These are phyloP conservation scores for Cercospora berteroae DNA, from an alignment of 2,329 filamentous ascomycete species.

Conservation along the genomic window DNA sequence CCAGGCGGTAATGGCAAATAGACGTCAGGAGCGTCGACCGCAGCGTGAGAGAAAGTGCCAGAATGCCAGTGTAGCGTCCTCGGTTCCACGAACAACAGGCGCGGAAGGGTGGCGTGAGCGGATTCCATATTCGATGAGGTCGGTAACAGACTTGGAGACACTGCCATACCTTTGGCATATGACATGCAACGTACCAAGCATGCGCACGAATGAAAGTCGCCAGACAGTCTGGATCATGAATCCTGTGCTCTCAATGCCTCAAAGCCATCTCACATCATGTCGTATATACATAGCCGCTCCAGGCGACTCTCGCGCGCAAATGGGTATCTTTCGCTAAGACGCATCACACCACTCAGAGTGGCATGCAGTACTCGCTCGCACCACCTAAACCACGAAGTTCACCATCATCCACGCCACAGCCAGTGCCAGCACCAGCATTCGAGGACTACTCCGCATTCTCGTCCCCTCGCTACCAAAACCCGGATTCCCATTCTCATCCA, in stretches of 20 bases:
- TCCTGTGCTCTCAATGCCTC: not conserved
- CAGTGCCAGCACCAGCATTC: conserved; percentile 4
- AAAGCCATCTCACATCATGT: not conserved
- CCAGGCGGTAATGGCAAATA: conserved; percentile 37
- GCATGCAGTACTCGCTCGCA: not conserved
- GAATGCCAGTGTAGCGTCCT: not conserved
- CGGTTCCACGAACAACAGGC: not conserved
- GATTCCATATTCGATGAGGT: not conserved
- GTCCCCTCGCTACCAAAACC: not conserved
- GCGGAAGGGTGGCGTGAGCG: not conserved
- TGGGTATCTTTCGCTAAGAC: conserved; percentile 39
- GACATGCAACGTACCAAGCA: not conserved
- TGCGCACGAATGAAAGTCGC: not conserved
- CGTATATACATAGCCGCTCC: not conserved
- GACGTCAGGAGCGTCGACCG: not conserved
- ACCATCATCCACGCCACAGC: not conserved
- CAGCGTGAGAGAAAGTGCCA: not conserved
- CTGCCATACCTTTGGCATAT: not conserved
- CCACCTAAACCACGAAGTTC: not conserved
- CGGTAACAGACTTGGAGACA: not conserved
- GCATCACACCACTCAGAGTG: not conserved
- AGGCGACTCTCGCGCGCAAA: not conserved
- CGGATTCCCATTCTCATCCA: conserved; percentile 22
- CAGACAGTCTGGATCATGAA: not conserved
- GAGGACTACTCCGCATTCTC: not conserved